Evolutionary conservation across 2,329 filamentous ascomycete species (phyloP), one percentile per base, ranked within the genome.

Genomic region (Claviceps arundinis): DNA sequence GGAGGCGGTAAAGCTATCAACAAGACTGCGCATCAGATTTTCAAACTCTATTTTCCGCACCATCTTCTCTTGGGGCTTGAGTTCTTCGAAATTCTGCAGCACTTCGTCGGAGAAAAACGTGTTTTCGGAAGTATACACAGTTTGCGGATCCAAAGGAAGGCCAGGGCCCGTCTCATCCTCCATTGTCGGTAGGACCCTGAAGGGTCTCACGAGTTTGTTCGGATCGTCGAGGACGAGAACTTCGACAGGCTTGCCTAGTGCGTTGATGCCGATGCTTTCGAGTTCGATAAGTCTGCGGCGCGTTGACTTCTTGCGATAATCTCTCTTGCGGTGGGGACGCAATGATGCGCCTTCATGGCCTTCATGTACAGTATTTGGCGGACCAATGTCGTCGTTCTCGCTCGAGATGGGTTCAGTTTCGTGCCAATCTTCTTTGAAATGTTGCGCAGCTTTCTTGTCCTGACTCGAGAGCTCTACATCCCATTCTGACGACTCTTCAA

Each of bases 201-300:
- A 60, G 8, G 56, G 19, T 5, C 40, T 54, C 43, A 52, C 59
- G 54, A 66, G 56, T 45, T 58, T 59, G 22, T 69, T 65, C 7
- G 68, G 65, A 44, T 70, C 68, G 24, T 66, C 65, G 49, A 80
- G 65, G 38, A 80, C 65, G 46, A 80, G 71, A 24, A 73, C 73
- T 16, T 71, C 65, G 13, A 70, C 70, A 2, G 62, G 62, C 37
- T 60, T 52, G 19, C 69, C 69, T 3, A 71, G 63, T 1, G 68
- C 65, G 3, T 59, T 56, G 16, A 67, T 58, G 1, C 61, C 62
- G 5, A 71, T 55, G 26, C 57, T 54, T n/a, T 61, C 56, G 24
- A 65, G 60, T 3, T 60, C 58, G 1, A 69, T 47, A 14, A 67
- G 60, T 3, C 54, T 54, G 51, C 67, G 57, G 6, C 54, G 56